Evolutionary conservation across 352 stramenopile species (phyloP), one percentile per base, ranked within the genome.

Genomic region (Globisporangium splendens): DNA sequence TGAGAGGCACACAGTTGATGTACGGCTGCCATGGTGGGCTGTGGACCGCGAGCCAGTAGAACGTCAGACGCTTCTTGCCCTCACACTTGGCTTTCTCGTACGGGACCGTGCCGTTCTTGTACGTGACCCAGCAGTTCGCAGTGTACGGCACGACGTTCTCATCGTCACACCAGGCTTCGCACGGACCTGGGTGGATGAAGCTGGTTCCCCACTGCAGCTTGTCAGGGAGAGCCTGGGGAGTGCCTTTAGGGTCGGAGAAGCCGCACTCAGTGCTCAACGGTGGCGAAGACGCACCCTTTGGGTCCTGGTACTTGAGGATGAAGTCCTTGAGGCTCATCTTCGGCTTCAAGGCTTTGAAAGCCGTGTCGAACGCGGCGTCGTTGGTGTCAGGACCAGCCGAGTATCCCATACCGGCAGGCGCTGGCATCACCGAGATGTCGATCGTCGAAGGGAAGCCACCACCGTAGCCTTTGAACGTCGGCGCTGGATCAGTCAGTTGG

Each of bases 21-120:
- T 31, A 31, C 5, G 24, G 24, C 5, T 31, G 24, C 24, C 24
- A 31, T 31, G 24, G 24, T 5, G 24, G 24, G 24, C 24, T 31
- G 24, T 31, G 24, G 21, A 53, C 14, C 22, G 66, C 61, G 12
- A 77, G 61, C 69, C 66, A 77, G 44, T 77, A 77, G 55, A 77
- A 65, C 6, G 66, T 72, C 20, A 77, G 50, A 15, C 63, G 62
- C 1, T 41, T 74, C 50, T 77, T 74, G 53, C 50, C 63, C 3
- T 43, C 49, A 38, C 69, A 77, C 56, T 65, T 65, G 44, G 61
- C 18, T 35, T 77, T 68, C 11, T 47, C 51, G 56, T 73, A 76
- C 38, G 68, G 61, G 58, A 73, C 46, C 11, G 17, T 35, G 46
- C 46, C 46, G 46, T 21, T 50, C 46, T 21, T 35, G 46, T 35